Base-by-base conservation (phyloP, 345 rosid species). In the Mallotus nudiflorus region DNA sequence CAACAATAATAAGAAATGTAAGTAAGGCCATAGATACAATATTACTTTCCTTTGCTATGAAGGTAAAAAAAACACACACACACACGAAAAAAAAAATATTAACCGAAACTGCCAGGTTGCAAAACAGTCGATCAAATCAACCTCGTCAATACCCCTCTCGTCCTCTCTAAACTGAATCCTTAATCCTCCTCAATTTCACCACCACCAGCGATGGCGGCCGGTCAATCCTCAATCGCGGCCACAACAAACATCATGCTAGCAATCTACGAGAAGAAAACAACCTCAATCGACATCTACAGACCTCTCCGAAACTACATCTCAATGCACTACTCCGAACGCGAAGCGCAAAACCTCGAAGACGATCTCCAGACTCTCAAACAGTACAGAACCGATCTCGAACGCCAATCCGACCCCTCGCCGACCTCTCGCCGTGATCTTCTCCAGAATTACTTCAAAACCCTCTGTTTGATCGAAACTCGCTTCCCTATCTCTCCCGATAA, bases 311-410 rank as follows among this genome's bases (percentile, higher is more conserved):
- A 92, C 72, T 95, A 89, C 84, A 77, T 95, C 78, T 70, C 83
- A 73, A 75, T 78, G 81, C 63, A 70, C 72, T 95, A 92, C 94
- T 92, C 98, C 45, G 99, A 95, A 70, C 99, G 98, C 69, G 96
- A 95, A 60, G 99, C 99, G 40, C 84, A 89, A 74, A 89, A 87
- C 81, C 85, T 95, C 25, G 99, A 92, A 33, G 99, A 95, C 82
- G 99, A 95, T 72, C 97, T 95, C 48, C 84, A 87, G 31, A 82
- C 87, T 62, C 75, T 95, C 20, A 92, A 82, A 44, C 80, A 85
- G 37, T 82, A 87, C 78, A 98, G 99, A 71, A 87, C 94, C 71
- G 92, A 89, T 75, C 62, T 90, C 15, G 99, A 92, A 78, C 89
- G 96, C 65, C 81, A 76, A 10, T 51, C 92, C 62, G 93, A 94